Evolutionary conservation across 768 basidiomycete genomes (phyloP), one percentile per base, ranked within the genome.

Genomic region (Suillus fuscotomentosus): DNA sequence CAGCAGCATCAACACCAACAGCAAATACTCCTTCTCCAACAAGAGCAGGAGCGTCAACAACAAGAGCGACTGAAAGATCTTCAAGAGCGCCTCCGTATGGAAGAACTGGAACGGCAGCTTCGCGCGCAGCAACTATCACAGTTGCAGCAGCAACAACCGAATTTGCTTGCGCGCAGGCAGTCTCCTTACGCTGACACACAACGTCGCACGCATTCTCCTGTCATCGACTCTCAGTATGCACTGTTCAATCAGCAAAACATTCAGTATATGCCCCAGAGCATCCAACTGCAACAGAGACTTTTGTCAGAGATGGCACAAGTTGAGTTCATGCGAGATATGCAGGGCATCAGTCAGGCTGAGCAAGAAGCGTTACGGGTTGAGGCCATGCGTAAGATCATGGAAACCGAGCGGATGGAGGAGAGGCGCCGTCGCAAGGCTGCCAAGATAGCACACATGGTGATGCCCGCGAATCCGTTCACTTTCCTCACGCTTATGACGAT

Each of bases 401-500:
- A 94, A 75, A 89, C 96, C 0, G 96, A 96, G 76, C 85, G 84
- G 70, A 88, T 91, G 87, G 95, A 96, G 71, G 89, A 89, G 76
- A 92, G 88, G 71, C 84, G 95, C 51, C 84, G 92, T 65, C 82
- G 87, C 50, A 91, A 90, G 69, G 90, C 91, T 22, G 84, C 86
- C 45, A 97, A 97, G 77, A 94, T 97, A 67, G 89, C 91, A 24
- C 88, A 92, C 67, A 95, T 96, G 92, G 94, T 90, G 70, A 56
- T 77, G 22, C 4, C 39, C 9, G 47, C 42, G 45, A 47, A 63
- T 38, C n/a, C 31, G 50, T 15, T 47, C n/a, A 36, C 27, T n/a
- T 61, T 57, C 34, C 31, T 61, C 13, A 27, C 8, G 43, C 61
- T 69, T 9, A 72, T 63, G 42, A 42, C 34, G 34, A 47, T 68